Conservation (phyloP, 805 yeast species). For the Wickerhamiella musiphila region DNA sequence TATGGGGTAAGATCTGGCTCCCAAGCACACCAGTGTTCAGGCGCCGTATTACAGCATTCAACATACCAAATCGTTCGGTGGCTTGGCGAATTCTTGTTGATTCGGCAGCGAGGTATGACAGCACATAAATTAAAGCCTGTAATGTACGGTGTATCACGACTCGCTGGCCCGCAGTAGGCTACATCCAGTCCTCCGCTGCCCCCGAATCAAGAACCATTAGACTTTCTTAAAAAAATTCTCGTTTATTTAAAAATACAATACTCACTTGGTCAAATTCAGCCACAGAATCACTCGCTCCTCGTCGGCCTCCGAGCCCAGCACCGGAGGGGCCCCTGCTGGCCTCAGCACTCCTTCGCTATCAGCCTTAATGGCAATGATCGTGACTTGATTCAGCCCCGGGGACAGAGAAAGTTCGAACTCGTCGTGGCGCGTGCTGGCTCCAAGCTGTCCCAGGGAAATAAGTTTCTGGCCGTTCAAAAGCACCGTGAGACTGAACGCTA, state of each 20-base stretch:
- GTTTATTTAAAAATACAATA: neutral
- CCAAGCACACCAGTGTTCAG: too few species aligned
- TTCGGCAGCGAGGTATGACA: too few species aligned
- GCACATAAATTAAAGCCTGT: too few species aligned
- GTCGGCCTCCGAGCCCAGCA: constrained; percentile 16
- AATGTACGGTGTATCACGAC: too few species aligned
- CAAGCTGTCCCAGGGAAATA: constrained; percentile 12
- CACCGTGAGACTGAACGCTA: constrained; percentile 18
- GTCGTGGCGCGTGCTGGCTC: constrained; percentile 13
- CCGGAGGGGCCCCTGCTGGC: constrained; percentile 17
- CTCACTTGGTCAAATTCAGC: constrained; percentile 8
- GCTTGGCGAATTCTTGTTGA: too few species aligned
- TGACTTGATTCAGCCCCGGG: constrained; percentile 23
- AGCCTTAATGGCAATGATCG: constrained; percentile 16
- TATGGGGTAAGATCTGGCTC: too few species aligned
- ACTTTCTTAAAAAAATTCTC: too few species aligned
- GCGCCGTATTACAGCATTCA: too few species aligned
- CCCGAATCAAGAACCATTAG: too few species aligned
- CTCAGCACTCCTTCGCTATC: constrained; percentile 13
- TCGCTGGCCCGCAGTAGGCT: too few species aligned
- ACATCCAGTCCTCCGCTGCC: too few species aligned
- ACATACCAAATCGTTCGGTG: too few species aligned
- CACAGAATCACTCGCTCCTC: constrained; percentile 17
- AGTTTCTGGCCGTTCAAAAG: constrained; percentile 19
- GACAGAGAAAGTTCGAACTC: constrained; percentile 19